Conservation (phyloP, 2,329 filamentous ascomycete species). For the Sporothrix globosa region DNA sequence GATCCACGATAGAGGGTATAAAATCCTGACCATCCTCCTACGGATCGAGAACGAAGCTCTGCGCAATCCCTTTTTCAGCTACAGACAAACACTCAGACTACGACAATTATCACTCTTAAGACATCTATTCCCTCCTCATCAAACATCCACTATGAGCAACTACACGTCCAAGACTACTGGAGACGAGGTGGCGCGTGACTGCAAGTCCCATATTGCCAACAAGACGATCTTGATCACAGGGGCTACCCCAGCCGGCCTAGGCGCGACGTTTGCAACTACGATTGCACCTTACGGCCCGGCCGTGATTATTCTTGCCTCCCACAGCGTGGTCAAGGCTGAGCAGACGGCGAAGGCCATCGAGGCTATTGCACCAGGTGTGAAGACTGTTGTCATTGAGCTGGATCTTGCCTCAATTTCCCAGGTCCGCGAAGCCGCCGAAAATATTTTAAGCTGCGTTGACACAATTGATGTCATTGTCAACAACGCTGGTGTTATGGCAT, state of each 20-base stretch:
- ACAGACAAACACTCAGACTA: no score
- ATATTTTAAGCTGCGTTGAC: conserved; percentile 42
- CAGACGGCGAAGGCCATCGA: conserved; percentile 45
- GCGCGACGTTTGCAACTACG: conserved; percentile 32
- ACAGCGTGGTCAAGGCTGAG: conserved; percentile 37
- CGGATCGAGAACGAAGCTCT: no score
- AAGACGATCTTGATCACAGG: conserved; percentile 36
- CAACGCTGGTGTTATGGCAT: conserved; percentile 50
- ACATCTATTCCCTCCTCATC: not conserved
- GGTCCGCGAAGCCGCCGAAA: conserved; percentile 45
- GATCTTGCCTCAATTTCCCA: conserved; percentile 47
- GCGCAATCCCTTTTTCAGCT: no score
- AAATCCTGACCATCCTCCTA: no score
- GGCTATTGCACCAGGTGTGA: conserved; percentile 40
- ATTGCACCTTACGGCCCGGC: conserved; percentile 34
- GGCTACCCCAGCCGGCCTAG: conserved; percentile 33
- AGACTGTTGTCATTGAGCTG: conserved; percentile 43
- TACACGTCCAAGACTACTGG: conserved; percentile 29
- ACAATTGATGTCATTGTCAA: conserved; percentile 50
- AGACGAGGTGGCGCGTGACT: conserved; percentile 27
- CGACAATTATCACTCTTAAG: no score
- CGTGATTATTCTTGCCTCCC: conserved; percentile 36
- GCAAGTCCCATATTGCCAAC: conserved; percentile 25
- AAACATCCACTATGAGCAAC: not conserved
- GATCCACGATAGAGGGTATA: no score